Base-by-base conservation (phyloP, 257 asterid genomes). In the Nicotiana obtusifolia region DNA sequence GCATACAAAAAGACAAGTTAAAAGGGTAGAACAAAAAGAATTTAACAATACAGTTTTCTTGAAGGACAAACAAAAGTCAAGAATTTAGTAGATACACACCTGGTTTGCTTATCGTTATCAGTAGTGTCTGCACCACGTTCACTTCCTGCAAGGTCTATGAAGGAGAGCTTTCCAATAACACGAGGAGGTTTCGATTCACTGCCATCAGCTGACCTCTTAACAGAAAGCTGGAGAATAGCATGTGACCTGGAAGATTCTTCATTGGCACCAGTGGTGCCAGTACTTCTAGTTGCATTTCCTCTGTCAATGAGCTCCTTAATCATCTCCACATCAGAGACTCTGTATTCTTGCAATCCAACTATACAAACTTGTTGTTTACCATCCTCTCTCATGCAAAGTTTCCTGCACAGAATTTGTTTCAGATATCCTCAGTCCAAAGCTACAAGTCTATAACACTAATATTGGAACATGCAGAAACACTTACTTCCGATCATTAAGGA, bases 111-210 rank as follows among this genome's bases (percentile, higher is more conserved):
- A 87, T 96, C 99, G 85, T 97, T 97, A 64, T 97, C 99, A 37
- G 99, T 97, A n/a, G 99, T 97, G 86, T 97, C 99, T 14, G 99
- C 99, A 85, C 99, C 99, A 80, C 99, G 98, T 84, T 97, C 99
- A 86, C 99, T 97, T 82, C 99, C 99, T 60, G 99, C 99, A 86
- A 97, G 99, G 88, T 97, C 99, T 54, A 97, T 97, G 87, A 97
- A 97, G 84, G 99, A 97, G 88, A 97, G 96, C 84, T 97, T 97
- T 65, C 99, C 99, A 88, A 96, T 90, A 44, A 90, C 90, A 78
- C 97, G 88, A 49, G 97, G 89, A 66, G 98, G 99, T 85, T 96
- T 96, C 62, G 98, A 85, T 84, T 91, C 98, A 81, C 90, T 96
- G 47, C 97, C 97, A 87, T 92, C 97, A 26, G 85, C 91, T 49